Conservation (phyloP, 148 eudicot genomes). For the Tetragonia tetragonoides region DNA sequence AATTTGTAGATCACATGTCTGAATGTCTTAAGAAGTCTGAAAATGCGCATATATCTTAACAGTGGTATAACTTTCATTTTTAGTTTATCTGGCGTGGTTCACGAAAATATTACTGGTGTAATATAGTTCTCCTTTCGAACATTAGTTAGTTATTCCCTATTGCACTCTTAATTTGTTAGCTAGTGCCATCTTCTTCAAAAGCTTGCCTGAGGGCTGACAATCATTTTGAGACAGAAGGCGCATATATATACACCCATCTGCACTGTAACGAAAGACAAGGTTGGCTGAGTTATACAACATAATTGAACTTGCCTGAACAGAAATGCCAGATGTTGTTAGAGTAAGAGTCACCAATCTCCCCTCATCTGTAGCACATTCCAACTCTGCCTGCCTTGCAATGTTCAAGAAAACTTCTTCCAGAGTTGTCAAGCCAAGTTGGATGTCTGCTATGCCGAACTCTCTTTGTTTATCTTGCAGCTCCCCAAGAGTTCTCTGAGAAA, state of each 20-base stretch:
- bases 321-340: slow-evolving; percentile 48
- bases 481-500: slow-evolving; percentile 50
- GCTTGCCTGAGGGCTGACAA: not conserved
- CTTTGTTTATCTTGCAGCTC: slow-evolving; percentile 73
- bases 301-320: slow-evolving; percentile 44
- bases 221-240: not conserved
- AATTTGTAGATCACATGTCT: no score
- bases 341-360: slow-evolving; percentile 58
- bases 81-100: not conserved
- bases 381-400: slow-evolving; percentile 76
- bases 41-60: not conserved
- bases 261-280: no score
- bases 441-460: slow-evolving; percentile 69
- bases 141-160: not conserved
- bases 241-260: no score
- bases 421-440: slow-evolving; percentile 84
- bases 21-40: no score
- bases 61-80: not conserved
- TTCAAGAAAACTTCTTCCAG: slow-evolving; percentile 93
- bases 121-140: no score
- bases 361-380: slow-evolving; percentile 72
- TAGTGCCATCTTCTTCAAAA: not conserved
- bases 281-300: not conserved
- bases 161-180: not conserved
- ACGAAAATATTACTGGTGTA: no score